Percentiles rank a stretch among this genome's conserved stretches.
These are phyloP conservation scores for Ophiostoma quercus DNA, from an alignment of 2,329 filamentous ascomycete species.

Conservation along the genomic window DNA sequence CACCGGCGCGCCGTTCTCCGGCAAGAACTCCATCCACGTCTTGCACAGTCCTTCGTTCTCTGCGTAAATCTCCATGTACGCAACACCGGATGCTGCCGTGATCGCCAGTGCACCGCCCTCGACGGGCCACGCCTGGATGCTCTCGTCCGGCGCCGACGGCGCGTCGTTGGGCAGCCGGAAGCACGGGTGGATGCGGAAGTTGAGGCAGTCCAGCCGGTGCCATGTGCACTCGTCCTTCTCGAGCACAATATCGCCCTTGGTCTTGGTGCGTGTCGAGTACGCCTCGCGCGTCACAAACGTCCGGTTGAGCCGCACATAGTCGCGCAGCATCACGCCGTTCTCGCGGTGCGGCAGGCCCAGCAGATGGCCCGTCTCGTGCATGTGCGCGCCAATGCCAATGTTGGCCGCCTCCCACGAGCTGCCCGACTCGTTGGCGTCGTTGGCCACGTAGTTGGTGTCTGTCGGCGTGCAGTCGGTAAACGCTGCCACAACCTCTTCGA, in stretches of 20 bases:
- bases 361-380: constrained; percentile 85
- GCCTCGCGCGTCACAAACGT: constrained; percentile 77
- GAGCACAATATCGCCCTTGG: constrained; percentile 69
- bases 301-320: constrained; percentile 79
- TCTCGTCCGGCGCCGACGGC: constrained; percentile 59
- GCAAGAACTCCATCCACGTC: constrained; percentile 73
- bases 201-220: constrained; percentile 83
- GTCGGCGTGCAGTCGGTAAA: constrained; percentile 89
- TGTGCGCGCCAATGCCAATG: constrained; percentile 85
- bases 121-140: constrained; percentile 79
- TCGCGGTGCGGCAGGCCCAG: constrained; percentile 89
- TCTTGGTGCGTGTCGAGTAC: constrained; percentile 80
- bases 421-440: constrained; percentile 80
- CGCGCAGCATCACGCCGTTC: constrained; percentile 83
- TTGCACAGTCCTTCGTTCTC: constrained; percentile 78
- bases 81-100: constrained; percentile 74
- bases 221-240: constrained; percentile 81
- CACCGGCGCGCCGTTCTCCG: constrained; percentile 51
- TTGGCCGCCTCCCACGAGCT: constrained; percentile 96
- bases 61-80: constrained; percentile 75
- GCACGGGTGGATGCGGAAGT: constrained; percentile 84
- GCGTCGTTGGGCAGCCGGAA: constrained; percentile 78
- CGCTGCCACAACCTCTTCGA: constrained; percentile 85
- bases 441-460: constrained; percentile 72
- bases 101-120: constrained; percentile 71